A percentile compares a stretch with the other conserved stretches of the same genome.
These are phyloP conservation scores for Zea mays DNA, from an alignment of 176 grass and related monocot species.

Conservation along the genomic window Zm-B73-REFERENCE-NAM-5.0 NC_050096.1:72634501-72635000, in stretches of 20 bases:
- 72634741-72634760: background rate
- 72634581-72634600: slow-evolving; percentile 47
- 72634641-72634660: background rate
- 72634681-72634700: slow-evolving; percentile 43
- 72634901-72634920: slow-evolving; percentile 33
- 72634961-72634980: background rate
- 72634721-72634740: slow-evolving; percentile 33
- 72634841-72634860: background rate
- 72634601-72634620: slow-evolving; percentile 77
- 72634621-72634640: slow-evolving; percentile 46
- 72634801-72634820: background rate
- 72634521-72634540: slow-evolving; percentile 71
- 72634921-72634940: slow-evolving; percentile 39
- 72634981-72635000: background rate
- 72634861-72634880: slow-evolving; percentile 9
- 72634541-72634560: slow-evolving; percentile 65
- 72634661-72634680: background rate
- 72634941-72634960: background rate
- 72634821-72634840: background rate
- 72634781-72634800: background rate
- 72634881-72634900: slow-evolving; percentile 37
- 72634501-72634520: slow-evolving; percentile 52
- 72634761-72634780: background rate
- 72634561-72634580: slow-evolving; percentile 64
- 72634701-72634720: background rate